phyloP scores from a whole-genome alignment of 176 grass and related monocot species.

The Ananas comosus region DNA sequence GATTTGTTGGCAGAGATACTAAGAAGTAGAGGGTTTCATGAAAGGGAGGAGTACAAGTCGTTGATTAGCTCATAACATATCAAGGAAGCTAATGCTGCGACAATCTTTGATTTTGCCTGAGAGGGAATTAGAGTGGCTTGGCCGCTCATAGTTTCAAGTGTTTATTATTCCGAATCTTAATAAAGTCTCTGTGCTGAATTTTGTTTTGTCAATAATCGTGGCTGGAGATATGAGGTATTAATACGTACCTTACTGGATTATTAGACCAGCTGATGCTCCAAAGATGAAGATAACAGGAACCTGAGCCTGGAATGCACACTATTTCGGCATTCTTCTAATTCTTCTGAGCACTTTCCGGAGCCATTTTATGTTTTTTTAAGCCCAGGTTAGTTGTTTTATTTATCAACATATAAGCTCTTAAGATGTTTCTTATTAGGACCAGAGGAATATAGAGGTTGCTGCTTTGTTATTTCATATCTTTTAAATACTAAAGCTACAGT shows the following conservation, averaged over 20 bases:
- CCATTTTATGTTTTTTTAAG: constrained; percentile 1
- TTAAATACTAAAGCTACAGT: neutral
- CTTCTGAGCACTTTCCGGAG: neutral
- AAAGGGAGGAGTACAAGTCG: constrained; percentile 48
- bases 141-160: too few species aligned
- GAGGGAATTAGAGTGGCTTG: neutral
- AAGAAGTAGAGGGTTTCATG: constrained; percentile 47
- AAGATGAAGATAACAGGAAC: neutral
- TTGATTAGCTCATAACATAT: constrained; percentile 32
- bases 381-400: neutral
- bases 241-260: neutral
- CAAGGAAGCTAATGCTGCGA: constrained; percentile 11
- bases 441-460: neutral
- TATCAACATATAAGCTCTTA: neutral
- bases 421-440: neutral
- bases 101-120: constrained; percentile 11
- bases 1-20: constrained; percentile 43
- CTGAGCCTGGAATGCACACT: neutral
- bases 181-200: neutral
- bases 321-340: neutral
- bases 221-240: neutral
- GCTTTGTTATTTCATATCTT: neutral
- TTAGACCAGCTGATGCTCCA: neutral
- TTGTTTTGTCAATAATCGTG: neutral
- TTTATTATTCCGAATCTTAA: neutral